Evolutionary conservation across 805 yeast genomes (phyloP), one percentile per base, ranked within the genome.

Genomic region (Candida boleticola): DNA sequence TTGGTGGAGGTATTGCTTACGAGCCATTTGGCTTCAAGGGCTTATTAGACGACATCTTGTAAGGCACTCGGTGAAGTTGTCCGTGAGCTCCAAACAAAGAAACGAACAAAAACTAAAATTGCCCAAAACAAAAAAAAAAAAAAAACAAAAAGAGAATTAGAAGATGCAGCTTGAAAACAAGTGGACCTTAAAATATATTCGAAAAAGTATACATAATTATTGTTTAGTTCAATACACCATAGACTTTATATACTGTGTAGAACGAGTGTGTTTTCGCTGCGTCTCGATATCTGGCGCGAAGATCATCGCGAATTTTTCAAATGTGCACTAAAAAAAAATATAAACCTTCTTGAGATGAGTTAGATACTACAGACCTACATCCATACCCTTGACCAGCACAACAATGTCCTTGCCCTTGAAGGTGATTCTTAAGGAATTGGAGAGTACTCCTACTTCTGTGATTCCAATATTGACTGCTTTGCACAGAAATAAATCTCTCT

Each of bases 1-100:
- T 86, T 59, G 99, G 99, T 62, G 98, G 92, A 64, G 99, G 99
- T 46, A 74, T 80, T 51, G 80, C 90, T 4, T 93, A 87, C 60
- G 82, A 78, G 50, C 98, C 99, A n/a, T 93, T 89, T 60, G 77
- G 83, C 3, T 89, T 92, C 47, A 60, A 65, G 36, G 55, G 54
- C n/a, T 58, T 61, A 35, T 55, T 60, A 42, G 56, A 51, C 36
- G 58, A 55, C 40, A 47, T 52, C n/a, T 42, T 49, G 18, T 51
- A 49, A 38, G 17, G n/a, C 22, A 22, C n/a, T n/a, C n/a, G 20
- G 17, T 30, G 33, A 25, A 25, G 27, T 11, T 11, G 10, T 25
- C 11, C 27, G 11, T 25, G 27, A 25, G 27, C 7, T 25, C n/a
- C n/a, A n/a, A n/a, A n/a, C n/a, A n/a, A n/a, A n/a, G n/a, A n/a